These are phyloP conservation scores for Hanseniaspora sp. DNA, from an alignment of 1,139 yeast species.

Conservation along the genomic window DNA sequence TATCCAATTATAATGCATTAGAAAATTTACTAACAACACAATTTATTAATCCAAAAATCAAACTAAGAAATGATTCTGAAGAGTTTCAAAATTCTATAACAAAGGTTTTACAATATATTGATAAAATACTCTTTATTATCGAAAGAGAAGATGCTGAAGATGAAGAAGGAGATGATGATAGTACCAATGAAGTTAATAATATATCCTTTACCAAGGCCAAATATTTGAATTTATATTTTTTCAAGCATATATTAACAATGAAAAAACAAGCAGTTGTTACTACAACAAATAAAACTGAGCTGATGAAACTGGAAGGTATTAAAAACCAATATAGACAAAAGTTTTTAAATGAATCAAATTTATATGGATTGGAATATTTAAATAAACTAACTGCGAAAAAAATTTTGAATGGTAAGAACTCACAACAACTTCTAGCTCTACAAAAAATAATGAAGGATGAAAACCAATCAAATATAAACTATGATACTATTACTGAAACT, in stretches of 20 bases:
- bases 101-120: neutral
- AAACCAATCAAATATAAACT: neutral
- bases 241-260: slow-evolving; percentile 4
- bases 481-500: slow-evolving; percentile 24
- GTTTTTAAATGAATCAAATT: slow-evolving; percentile 8
- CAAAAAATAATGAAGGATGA: slow-evolving; percentile 3
- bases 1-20: slow-evolving; percentile 1
- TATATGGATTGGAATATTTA: neutral
- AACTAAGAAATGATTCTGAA: slow-evolving; percentile 12
- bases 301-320: slow-evolving; percentile 4
- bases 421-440: neutral
- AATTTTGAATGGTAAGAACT: slow-evolving; percentile 8
- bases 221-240: slow-evolving; percentile 5
- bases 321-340: slow-evolving; percentile 10
- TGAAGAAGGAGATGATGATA: slow-evolving; percentile 1
- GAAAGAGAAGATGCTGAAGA: neutral
- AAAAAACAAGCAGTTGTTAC: slow-evolving; percentile 10
- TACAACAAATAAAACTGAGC: slow-evolving; percentile 4
- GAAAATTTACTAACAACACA: neutral
- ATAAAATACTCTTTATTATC: neutral
- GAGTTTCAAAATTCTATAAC: slow-evolving; percentile 4
- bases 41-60: neutral
- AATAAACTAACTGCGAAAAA: neutral
- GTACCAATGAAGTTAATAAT: neutral
- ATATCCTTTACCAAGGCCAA: neutral